These are phyloP conservation scores for Inonotus hispidus DNA, from an alignment of 1,284 basidiomycete species.

Conservation along the genomic window DNA sequence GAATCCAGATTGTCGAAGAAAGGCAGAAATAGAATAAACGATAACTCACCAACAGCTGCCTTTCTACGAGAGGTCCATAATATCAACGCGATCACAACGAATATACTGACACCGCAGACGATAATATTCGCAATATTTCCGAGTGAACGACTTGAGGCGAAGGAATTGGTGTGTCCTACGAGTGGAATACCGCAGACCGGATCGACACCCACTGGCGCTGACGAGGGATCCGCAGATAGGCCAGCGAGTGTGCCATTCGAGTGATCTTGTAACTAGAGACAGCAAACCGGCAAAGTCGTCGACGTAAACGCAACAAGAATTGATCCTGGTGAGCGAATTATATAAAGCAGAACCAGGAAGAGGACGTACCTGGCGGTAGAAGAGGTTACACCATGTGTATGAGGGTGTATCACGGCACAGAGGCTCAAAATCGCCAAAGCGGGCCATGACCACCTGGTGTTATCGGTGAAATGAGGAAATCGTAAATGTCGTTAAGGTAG, in stretches of 20 bases:
- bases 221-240: slow-evolving; percentile 34
- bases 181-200: slow-evolving; percentile 49
- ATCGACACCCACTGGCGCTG: slow-evolving; percentile 55
- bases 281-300: not conserved
- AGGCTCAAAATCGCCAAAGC: slow-evolving; percentile 55
- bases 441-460: slow-evolving; percentile 36
- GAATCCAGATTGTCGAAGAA: not conserved
- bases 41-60: slow-evolving; percentile 41
- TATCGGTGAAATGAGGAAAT: not conserved
- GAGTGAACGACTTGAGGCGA: slow-evolving; percentile 38
- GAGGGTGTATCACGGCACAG: slow-evolving; percentile 55
- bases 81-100: slow-evolving; percentile 47
- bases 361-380: slow-evolving; percentile 51
- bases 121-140: slow-evolving; percentile 75
- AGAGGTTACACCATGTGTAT: slow-evolving; percentile 69
- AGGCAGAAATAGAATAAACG: not conserved
- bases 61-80: slow-evolving; percentile 38
- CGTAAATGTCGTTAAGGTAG: slow-evolving; percentile 1
- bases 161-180: slow-evolving; percentile 30
- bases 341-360: not conserved
- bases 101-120: slow-evolving; percentile 54
- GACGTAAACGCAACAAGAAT: not conserved
- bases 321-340: not conserved
- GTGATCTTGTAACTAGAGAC: slow-evolving; percentile 32
- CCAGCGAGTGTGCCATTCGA: slow-evolving; percentile 32